phyloP scores from a whole-genome alignment of 352 stramenopile species.

The Blastocystis sp. region DNA sequence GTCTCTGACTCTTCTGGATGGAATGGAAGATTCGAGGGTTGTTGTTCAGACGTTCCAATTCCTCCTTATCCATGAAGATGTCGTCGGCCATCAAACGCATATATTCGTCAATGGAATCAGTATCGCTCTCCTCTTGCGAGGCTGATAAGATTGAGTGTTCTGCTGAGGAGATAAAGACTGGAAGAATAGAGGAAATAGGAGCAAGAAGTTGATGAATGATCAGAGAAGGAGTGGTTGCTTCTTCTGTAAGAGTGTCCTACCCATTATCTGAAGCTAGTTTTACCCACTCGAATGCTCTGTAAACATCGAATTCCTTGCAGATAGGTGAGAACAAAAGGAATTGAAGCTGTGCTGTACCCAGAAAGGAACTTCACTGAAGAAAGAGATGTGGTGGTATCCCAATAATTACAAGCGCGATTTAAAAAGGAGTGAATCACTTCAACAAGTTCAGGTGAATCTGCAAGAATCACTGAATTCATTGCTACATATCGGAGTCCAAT shows the following conservation, averaged over 20 bases:
- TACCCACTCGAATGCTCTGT: background rate
- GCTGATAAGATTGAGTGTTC: too few relatives aligned
- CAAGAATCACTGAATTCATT: background rate
- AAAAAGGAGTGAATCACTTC: background rate
- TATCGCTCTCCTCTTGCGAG: background rate
- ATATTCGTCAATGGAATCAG: slow-evolving; percentile 1
- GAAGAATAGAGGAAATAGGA: background rate
- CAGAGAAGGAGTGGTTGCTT: background rate
- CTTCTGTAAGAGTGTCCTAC: background rate
- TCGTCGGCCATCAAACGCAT: slow-evolving; percentile 3
- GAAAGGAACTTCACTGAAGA: background rate
- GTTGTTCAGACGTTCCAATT: background rate
- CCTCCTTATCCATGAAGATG: slow-evolving; percentile 27
- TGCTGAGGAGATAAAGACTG: background rate
- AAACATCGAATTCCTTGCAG: background rate
- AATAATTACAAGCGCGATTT: background rate
- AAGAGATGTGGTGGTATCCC: background rate
- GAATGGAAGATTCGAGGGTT: background rate
- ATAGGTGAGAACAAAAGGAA: background rate
- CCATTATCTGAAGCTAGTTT: background rate
- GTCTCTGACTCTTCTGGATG: background rate
- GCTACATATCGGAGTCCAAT: background rate
- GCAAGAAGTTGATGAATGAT: background rate
- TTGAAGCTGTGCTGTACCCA: background rate
- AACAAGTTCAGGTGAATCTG: background rate